Base-by-base conservation (phyloP, 352 stramenopile genomes). In the Globisporangium polare region DNA sequence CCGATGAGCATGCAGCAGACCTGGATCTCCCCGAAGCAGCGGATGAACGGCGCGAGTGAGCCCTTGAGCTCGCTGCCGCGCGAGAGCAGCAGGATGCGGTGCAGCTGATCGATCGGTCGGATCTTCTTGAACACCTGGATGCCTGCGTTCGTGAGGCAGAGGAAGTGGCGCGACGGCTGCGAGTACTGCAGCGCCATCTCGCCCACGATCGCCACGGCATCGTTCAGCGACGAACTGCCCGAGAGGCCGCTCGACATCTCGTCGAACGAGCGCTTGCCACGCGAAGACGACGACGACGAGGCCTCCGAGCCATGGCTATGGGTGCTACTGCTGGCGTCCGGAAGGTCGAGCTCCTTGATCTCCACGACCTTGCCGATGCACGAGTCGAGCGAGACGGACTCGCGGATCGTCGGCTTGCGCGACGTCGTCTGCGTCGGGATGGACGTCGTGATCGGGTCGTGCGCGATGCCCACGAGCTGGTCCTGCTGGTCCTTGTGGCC, bases 91-190 rank as follows among this genome's bases (percentile, higher is more conserved):
- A 97, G 62, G 18, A 89, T 71, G 18, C 80, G 80, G 51, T 94
- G 86, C 31, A 97, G 69, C 50, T 96, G 78, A 59, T 97, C 90
- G 22, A 96, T 77, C 9, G 90, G 90, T 4, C 90, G 82, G 41
- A 96, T 84, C 68, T 97, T 97, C 67, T 92, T 89, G 62, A 96
- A 92, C 18, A 95, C 77, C 66, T 97, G 89, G 67, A 97, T 89
- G 20, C 88, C 88, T 0, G 79, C 67, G 52, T 86, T 93, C 12
- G 87, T 96, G 27, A 97, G 65, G 39, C 87, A 94, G 26, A 97
- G 55, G 60, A 97, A 91, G 58, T 94, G 86, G 24, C 89, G 80
- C 41, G 84, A 83, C 29, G 85, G 81, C 31, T 90, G 72, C 9
- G 80, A 92, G 53, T 89, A 91, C 77, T 96, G 90, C 1, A 85